Evolutionary conservation across 2,329 filamentous ascomycete genomes (phyloP).

Genomic region (Colletotrichum cereale): DNA sequence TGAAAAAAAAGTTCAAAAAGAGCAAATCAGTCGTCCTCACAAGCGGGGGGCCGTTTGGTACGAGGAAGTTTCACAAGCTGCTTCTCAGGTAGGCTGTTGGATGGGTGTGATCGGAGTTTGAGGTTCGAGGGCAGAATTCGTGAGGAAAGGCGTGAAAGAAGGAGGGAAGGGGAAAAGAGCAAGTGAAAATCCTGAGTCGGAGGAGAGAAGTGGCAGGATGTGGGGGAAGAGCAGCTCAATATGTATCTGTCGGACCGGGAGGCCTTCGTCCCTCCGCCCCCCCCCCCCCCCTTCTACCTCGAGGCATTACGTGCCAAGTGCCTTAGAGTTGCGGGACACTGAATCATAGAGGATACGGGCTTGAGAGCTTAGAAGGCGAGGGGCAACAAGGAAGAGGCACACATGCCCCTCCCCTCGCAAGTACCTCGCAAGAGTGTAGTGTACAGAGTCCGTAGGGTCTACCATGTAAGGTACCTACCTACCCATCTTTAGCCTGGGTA

Average conservation of each 20-base stretch:
- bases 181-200: constrained; percentile 35
- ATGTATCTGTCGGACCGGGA: constrained; percentile 41
- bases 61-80: background rate
- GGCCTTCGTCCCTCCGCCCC: constrained; percentile 30
- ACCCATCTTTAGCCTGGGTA: too few relatives aligned
- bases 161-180: constrained; percentile 18
- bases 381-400: constrained; percentile 16
- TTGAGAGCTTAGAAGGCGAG: background rate
- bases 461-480: background rate
- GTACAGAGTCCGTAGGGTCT: too few relatives aligned
- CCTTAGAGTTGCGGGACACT: constrained; percentile 18
- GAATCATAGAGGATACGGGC: constrained; percentile 27
- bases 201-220: constrained; percentile 20
- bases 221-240: constrained; percentile 40
- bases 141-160: constrained; percentile 19
- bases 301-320: constrained; percentile 11
- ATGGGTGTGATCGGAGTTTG: background rate
- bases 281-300: too few relatives aligned
- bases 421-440: background rate
- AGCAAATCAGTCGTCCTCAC: constrained; percentile 14
- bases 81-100: constrained; percentile 1
- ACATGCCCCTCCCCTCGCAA: constrained; percentile 14
- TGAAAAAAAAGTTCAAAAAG: constrained; percentile 6
- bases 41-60: constrained; percentile 3
- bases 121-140: constrained; percentile 13